Evolutionary conservation across 2,329 filamentous ascomycete genomes (phyloP).

Genomic region (Aspergillus brunneoviolaceus): DNA sequence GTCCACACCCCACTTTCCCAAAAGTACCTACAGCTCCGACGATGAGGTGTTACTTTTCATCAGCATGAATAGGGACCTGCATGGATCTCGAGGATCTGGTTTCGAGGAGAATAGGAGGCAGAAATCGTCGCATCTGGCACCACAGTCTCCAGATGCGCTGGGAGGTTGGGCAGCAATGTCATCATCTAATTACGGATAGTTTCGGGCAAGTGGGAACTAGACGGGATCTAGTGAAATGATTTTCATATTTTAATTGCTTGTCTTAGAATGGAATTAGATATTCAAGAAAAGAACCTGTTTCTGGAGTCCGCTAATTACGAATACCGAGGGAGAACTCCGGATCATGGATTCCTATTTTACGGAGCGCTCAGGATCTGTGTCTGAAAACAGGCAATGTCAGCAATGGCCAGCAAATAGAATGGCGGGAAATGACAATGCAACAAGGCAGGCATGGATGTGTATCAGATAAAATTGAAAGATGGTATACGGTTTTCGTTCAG

Average conservation of each 20-base stretch:
- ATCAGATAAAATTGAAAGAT: conserved; percentile 40
- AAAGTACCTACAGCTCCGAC: background rate
- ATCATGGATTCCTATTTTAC: background rate
- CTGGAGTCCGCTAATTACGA: background rate
- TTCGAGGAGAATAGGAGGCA: conserved; percentile 13
- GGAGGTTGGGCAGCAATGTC: conserved; percentile 39
- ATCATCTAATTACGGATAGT: conserved; percentile 12
- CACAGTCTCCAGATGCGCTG: conserved; percentile 4
- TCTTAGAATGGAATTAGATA: conserved; percentile 1
- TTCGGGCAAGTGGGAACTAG: conserved; percentile 12
- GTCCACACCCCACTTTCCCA: background rate
- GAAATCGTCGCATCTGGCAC: background rate
- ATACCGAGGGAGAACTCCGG: background rate
- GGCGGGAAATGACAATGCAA: conserved; percentile 1
- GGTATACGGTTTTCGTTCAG: conserved; percentile 43
- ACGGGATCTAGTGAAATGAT: conserved; percentile 5
- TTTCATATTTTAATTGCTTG: conserved; percentile 7
- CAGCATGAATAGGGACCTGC: conserved; percentile 3
- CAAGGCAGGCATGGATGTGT: conserved; percentile 17
- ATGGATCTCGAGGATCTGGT: conserved; percentile 9
- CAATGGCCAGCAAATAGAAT: background rate
- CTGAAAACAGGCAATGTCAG: conserved; percentile 5
- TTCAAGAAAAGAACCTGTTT: background rate
- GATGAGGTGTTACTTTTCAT: conserved; percentile 9
- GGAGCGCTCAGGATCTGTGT: background rate